A percentile compares a stretch with the other conserved stretches of the same genome.
Conservation (phyloP, 2,329 filamentous ascomycete genomes). For the Xenoacremonium recifei region DNA sequence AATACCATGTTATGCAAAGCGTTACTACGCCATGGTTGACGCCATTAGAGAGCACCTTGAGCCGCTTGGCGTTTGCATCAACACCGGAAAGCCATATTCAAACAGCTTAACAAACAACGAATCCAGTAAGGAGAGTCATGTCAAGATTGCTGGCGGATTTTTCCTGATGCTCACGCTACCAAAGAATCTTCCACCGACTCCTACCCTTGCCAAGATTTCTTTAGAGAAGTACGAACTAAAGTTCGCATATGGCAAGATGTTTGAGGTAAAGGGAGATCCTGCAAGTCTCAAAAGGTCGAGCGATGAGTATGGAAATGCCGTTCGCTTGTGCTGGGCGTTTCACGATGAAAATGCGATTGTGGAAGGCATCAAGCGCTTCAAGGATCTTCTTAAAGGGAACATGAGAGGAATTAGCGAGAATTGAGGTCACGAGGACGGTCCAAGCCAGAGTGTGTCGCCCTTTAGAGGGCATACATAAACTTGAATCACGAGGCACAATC, state of each 20-base stretch:
- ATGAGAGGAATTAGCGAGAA: background rate
- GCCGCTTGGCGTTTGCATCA: constrained; percentile 1
- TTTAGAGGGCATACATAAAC: no score
- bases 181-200: background rate
- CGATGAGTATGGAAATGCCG: constrained; percentile 1
- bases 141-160: constrained; percentile 2
- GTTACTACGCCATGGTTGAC: constrained; percentile 3
- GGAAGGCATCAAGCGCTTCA: constrained; percentile 4
- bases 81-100: constrained; percentile 1
- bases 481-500: no score
- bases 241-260: constrained; percentile 6
- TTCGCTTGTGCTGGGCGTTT: constrained; percentile 4
- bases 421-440: no score
- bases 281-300: constrained; percentile 1
- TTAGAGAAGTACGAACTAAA: constrained; percentile 3
- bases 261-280: constrained; percentile 3
- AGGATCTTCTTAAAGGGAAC: constrained; percentile 1
- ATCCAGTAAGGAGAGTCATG: background rate
- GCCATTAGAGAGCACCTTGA: constrained; percentile 4
- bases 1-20: constrained; percentile 1
- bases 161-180: constrained; percentile 1
- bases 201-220: background rate
- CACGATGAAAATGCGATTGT: constrained; percentile 1
- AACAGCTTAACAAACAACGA: background rate
- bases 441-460: no score